phyloP scores from a whole-genome alignment of 768 basidiomycete species.

The Psilocybe cyanescens region DNA sequence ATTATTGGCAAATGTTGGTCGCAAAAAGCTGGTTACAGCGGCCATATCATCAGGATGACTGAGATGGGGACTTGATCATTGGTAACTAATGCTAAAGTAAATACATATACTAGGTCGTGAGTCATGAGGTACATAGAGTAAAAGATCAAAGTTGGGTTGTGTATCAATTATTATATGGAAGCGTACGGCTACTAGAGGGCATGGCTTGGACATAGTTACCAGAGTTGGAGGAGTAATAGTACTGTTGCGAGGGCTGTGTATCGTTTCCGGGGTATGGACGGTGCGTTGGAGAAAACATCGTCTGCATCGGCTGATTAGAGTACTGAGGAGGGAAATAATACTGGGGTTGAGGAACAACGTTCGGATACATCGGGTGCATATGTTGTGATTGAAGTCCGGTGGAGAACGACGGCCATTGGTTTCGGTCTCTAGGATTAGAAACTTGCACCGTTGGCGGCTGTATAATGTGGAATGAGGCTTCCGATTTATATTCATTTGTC shows the following conservation, averaged over 20 bases:
- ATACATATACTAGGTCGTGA: neutral
- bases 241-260: neutral
- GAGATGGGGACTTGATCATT: too few relatives aligned
- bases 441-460: slow-evolving; percentile 1
- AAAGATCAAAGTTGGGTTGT: neutral
- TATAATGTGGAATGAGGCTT: neutral
- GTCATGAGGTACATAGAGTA: neutral
- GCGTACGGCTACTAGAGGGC: neutral
- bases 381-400: slow-evolving; percentile 11
- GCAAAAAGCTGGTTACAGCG: too few relatives aligned
- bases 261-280: neutral
- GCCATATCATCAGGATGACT: too few relatives aligned
- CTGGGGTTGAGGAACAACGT: slow-evolving; percentile 24
- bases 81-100: too few relatives aligned
- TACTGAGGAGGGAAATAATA: slow-evolving; percentile 24
- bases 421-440: neutral
- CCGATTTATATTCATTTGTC: neutral
- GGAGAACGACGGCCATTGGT: slow-evolving; percentile 10
- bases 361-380: slow-evolving; percentile 27
- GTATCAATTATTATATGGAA: neutral
- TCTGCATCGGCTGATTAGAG: slow-evolving; percentile 8
- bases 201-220: neutral
- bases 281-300: slow-evolving; percentile 3
- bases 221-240: neutral
- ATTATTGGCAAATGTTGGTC: neutral